Evolutionary conservation across 345 rosid species (phyloP).

Genomic region (Firmiana major): DNA sequence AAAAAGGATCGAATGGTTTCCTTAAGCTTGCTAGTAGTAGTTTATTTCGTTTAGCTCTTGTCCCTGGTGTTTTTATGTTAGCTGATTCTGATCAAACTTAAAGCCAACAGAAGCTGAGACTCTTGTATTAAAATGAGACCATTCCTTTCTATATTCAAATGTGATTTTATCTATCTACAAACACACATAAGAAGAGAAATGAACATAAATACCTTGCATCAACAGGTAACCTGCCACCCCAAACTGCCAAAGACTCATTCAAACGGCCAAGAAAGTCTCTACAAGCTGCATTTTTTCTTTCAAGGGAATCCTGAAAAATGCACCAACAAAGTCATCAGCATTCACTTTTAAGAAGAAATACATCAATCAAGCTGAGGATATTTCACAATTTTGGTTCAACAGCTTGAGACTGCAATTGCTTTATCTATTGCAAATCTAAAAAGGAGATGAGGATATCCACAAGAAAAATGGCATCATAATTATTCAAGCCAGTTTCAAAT

Average conservation of each 20-base stretch:
- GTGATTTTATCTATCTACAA: neutral
- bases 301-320: constrained; percentile 67
- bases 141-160: neutral
- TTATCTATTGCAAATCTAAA: neutral
- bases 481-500: neutral
- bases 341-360: neutral
- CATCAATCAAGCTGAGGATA: neutral
- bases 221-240: constrained; percentile 59
- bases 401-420: neutral
- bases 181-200: neutral
- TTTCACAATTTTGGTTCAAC: neutral
- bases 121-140: neutral
- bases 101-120: neutral
- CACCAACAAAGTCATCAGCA: constrained; percentile 1
- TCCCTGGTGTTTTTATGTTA: neutral
- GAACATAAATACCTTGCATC: constrained; percentile 63
- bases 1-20: neutral
- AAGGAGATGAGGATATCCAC: neutral
- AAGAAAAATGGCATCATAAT: neutral
- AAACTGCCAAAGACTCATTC: constrained; percentile 64
- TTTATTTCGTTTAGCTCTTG: neutral
- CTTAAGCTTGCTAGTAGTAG: neutral
- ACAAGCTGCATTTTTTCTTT: constrained; percentile 58
- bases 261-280: constrained; percentile 53
- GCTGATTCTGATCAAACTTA: neutral